Evolutionary conservation across 1,284 basidiomycete genomes (phyloP).

Genomic region (Thecaphora frezii): DNA sequence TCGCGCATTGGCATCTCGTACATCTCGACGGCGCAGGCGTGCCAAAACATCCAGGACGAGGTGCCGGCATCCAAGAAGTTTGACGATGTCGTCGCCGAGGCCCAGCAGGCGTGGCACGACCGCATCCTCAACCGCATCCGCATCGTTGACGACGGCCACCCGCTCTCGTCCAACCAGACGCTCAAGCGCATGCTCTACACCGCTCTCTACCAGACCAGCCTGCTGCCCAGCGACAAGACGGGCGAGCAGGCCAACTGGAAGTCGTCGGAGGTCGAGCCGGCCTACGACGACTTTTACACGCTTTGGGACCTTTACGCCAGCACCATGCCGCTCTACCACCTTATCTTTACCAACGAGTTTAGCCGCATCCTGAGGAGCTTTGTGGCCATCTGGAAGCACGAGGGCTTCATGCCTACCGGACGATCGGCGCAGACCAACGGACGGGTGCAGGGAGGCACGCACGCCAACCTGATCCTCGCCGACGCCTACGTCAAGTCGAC

Average conservation of each 20-base stretch:
- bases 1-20: slow-evolving; percentile 16
- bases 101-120: slow-evolving; percentile 17
- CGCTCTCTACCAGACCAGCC: background rate
- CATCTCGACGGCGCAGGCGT: slow-evolving; percentile 21
- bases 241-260: background rate
- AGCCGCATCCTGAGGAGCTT: slow-evolving; percentile 3
- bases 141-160: background rate
- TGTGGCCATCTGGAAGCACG: slow-evolving; percentile 67
- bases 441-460: slow-evolving; percentile 31
- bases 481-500: slow-evolving; percentile 51
- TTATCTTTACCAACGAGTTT: background rate
- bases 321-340: background rate
- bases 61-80: slow-evolving; percentile 11
- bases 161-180: background rate
- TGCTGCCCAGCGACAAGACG: background rate
- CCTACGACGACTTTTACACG: background rate
- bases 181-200: slow-evolving; percentile 1
- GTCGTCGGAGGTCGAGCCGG: background rate
- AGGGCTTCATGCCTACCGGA: slow-evolving; percentile 33
- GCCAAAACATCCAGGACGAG: slow-evolving; percentile 21
- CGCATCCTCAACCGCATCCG: background rate
- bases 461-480: slow-evolving; percentile 53
- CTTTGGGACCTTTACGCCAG: background rate
- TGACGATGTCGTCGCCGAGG: slow-evolving; percentile 6
- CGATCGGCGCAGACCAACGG: slow-evolving; percentile 60